Conservation (phyloP, 2,329 filamentous ascomycete species). For the Berkeleyomyces rouxiae region DNA sequence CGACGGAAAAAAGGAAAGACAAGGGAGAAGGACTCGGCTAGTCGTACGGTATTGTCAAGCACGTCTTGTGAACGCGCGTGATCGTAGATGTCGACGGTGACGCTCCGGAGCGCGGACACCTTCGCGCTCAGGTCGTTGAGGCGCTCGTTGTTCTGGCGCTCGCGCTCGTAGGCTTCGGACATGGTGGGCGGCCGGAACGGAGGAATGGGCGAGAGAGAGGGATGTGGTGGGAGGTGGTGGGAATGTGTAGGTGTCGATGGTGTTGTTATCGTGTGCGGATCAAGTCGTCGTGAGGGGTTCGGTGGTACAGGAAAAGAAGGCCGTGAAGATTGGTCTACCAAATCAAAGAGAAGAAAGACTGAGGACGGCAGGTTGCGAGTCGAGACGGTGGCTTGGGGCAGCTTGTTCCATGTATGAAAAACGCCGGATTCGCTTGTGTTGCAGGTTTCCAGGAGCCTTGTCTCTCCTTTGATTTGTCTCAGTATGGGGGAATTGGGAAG, state of each 20-base stretch:
- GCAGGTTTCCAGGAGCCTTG: neutral
- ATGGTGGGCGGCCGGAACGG: constrained; percentile 26
- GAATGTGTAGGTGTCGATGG: too few species aligned
- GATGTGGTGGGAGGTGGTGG: neutral
- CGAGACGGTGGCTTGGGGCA: neutral
- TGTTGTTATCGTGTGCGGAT: too few species aligned
- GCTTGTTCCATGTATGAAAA: neutral
- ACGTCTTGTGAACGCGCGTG: constrained; percentile 77
- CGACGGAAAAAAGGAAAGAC: neutral
- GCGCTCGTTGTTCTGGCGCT: constrained; percentile 85
- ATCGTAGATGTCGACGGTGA: constrained; percentile 97
- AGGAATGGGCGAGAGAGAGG: neutral
- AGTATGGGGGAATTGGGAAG: neutral
- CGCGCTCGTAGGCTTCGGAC: constrained; percentile 64
- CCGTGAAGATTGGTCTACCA: neutral
- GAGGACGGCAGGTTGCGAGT: neutral
- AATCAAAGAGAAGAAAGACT: neutral
- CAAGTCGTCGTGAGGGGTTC: too few species aligned
- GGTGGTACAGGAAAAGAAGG: neutral
- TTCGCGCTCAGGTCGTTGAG: constrained; percentile 83
- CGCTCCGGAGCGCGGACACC: constrained; percentile 77
- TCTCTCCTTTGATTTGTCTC: constrained; percentile 4
- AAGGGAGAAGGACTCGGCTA: neutral
- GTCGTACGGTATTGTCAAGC: constrained; percentile 67
- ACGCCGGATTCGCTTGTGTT: neutral